phyloP scores from a whole-genome alignment of 495 filamentous ascomycete species.

The Lindgomyces ingoldianus region DNA sequence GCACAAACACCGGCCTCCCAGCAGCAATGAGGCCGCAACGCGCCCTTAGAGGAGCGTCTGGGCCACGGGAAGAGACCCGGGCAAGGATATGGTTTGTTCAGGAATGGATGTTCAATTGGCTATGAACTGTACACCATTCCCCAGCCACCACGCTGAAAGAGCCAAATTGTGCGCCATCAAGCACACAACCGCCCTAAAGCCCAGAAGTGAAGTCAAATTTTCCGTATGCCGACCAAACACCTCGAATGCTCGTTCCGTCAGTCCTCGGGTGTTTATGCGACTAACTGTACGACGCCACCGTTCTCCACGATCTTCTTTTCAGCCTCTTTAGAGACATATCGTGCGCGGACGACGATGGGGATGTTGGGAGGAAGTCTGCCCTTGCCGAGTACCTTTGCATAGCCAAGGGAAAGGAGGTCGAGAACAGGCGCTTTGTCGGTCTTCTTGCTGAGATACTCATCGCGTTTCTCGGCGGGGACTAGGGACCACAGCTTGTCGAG shows the following conservation, averaged over 20 bases:
- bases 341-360: conserved; percentile 82
- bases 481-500: conserved; percentile 90
- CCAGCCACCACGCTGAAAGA: conserved; percentile 46
- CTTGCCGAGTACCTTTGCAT: conserved; percentile 93
- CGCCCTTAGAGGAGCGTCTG: background rate
- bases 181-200: conserved; percentile 24
- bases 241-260: background rate
- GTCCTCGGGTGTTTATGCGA: conserved; percentile 61
- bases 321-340: conserved; percentile 83
- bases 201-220: conserved; percentile 1
- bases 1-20: background rate
- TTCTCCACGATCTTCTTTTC: conserved; percentile 95
- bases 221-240: background rate
- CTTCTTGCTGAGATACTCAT: conserved; percentile 74
- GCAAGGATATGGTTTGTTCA: conserved; percentile 39
- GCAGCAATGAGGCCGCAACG: background rate
- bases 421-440: conserved; percentile 84
- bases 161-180: conserved; percentile 2
- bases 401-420: conserved; percentile 87
- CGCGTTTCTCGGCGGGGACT: conserved; percentile 77
- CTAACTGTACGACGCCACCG: conserved; percentile 87
- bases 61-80: background rate
- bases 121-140: conserved; percentile 34
- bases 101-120: conserved; percentile 37
- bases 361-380: conserved; percentile 83